Percentiles rank a stretch among this genome's conserved stretches.
Conservation (phyloP, 805 yeast genomes). For the Kazachstania taianensis region DNA sequence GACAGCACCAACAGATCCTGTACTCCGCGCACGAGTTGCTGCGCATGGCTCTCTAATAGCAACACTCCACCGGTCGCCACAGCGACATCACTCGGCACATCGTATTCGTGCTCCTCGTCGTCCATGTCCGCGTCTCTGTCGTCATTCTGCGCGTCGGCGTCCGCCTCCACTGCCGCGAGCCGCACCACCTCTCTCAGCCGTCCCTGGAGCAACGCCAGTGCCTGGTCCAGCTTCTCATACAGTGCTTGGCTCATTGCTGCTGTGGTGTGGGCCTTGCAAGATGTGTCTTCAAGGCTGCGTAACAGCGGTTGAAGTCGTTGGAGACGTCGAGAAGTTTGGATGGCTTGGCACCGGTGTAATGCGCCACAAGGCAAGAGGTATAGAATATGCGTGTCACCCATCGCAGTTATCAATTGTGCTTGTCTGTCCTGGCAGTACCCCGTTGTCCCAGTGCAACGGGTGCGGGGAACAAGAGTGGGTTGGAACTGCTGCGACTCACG, state of each 20-base stretch:
- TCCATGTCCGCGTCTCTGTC: constrained; percentile 8
- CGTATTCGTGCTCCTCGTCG: constrained; percentile 4
- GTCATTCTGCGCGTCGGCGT: not conserved
- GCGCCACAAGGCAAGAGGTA: too few relatives aligned
- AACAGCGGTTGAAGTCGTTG: not conserved
- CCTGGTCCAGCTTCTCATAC: constrained; percentile 24
- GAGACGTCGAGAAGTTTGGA: not conserved
- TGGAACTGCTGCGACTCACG: too few relatives aligned
- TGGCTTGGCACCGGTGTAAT: too few relatives aligned
- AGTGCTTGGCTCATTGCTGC: constrained; percentile 24
- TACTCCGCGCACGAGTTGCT: constrained; percentile 26
- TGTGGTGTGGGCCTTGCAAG: not conserved
- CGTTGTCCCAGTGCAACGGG: too few relatives aligned
- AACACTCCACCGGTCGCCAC: constrained; percentile 22
- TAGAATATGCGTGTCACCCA: too few relatives aligned
- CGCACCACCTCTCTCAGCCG: constrained; percentile 23
- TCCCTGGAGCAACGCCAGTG: constrained; percentile 21
- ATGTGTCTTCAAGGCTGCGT: too few relatives aligned
- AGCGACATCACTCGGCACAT: constrained; percentile 13
- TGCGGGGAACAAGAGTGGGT: too few relatives aligned
- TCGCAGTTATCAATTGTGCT: too few relatives aligned
- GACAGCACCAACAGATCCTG: constrained; percentile 28
- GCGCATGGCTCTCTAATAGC: constrained; percentile 24
- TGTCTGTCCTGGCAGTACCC: too few relatives aligned
- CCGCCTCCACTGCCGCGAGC: constrained; percentile 16